Conservation (phyloP, 2,329 filamentous ascomycete genomes). For the Dryadomyces sulphureus region DNA sequence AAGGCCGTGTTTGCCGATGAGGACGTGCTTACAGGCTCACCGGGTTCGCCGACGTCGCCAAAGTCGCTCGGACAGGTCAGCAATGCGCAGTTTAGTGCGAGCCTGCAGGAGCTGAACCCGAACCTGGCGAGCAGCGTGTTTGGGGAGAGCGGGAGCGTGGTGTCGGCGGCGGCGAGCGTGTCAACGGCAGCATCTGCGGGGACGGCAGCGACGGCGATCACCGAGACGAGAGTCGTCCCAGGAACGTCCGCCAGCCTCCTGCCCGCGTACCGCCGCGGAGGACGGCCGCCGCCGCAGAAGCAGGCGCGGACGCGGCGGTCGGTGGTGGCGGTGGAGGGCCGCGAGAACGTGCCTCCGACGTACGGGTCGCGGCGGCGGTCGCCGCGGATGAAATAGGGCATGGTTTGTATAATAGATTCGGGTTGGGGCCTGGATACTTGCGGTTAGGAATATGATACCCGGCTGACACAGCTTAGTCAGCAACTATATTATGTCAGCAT, state of each 20-base stretch:
- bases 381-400: constrained; percentile 30
- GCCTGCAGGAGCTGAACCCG: constrained; percentile 41
- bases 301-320: constrained; percentile 15
- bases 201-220: neutral
- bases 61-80: constrained; percentile 6
- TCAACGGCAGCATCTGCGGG: neutral
- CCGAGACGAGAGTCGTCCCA: neutral
- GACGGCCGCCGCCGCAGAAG: constrained; percentile 16
- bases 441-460: no score
- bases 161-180: constrained; percentile 15
- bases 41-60: constrained; percentile 3
- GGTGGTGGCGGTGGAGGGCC: constrained; percentile 24
- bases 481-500: no score
- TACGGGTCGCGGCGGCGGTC: constrained; percentile 38
- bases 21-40: no score
- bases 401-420: no score
- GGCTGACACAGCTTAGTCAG: no score
- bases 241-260: constrained; percentile 23
- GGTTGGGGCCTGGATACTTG: no score
- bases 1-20: constrained; percentile 14
- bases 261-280: constrained; percentile 32
- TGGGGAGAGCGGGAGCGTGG: constrained; percentile 26
- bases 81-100: constrained; percentile 21
- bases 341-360: constrained; percentile 34
- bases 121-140: constrained; percentile 25